Conservation (phyloP, 116 monocot species). For the Cymodocea nodosa region DNA sequence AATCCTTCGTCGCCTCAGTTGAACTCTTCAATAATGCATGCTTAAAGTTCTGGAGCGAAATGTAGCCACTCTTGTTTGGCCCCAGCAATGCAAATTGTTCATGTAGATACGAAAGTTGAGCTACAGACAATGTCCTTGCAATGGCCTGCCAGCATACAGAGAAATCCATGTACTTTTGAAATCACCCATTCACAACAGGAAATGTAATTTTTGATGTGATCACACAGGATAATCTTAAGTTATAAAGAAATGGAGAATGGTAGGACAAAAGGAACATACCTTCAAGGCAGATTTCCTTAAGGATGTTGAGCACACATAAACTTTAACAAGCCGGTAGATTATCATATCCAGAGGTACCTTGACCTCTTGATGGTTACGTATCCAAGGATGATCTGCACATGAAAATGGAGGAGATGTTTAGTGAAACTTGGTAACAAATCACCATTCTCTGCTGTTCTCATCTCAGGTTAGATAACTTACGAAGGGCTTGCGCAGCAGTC, state of each 20-base stretch:
- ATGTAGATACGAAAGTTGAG: constrained; percentile 48
- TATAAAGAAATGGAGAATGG: no score
- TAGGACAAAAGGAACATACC: constrained; percentile 15
- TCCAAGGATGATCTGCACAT: constrained; percentile 12
- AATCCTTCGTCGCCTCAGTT: constrained; percentile 66
- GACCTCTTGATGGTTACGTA: constrained; percentile 7
- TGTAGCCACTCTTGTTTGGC: constrained; percentile 62
- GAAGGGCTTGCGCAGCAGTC: constrained; percentile 70
- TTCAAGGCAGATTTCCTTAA: constrained; percentile 75
- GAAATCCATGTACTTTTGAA: background rate
- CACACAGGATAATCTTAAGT: no score
- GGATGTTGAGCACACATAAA: constrained; percentile 65
- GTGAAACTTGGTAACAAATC: background rate
- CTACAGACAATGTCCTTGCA: constrained; percentile 47
- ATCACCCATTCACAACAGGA: no score
- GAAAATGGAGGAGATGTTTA: background rate
- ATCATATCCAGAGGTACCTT: constrained; percentile 14
- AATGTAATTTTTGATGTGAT: no score
- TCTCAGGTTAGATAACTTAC: constrained; percentile 26
- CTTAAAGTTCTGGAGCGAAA: constrained; percentile 59
- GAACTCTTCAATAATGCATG: constrained; percentile 55
- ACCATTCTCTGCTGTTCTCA: no score
- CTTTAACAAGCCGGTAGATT: constrained; percentile 25
- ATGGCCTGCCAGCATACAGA: constrained; percentile 36
- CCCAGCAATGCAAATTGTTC: constrained; percentile 57